A percentile compares a stretch with the other conserved stretches of the same genome.
phyloP scores from a whole-genome alignment of 2,329 filamentous ascomycete species.

The Alternaria dauci region DNA sequence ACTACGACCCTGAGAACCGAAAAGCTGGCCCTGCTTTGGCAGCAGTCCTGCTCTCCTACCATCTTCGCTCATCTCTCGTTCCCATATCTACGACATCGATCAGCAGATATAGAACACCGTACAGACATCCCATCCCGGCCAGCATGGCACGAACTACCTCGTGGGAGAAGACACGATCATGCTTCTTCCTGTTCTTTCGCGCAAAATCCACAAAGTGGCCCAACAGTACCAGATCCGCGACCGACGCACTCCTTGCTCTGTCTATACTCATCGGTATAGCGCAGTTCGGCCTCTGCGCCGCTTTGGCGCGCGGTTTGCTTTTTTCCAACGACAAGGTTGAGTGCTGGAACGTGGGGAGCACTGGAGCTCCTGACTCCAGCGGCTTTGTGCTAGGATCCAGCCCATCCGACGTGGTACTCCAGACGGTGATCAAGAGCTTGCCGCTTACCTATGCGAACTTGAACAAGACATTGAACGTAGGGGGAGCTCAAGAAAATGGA shows the following conservation, averaged over 20 bases:
- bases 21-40: neutral
- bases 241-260: neutral
- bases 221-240: neutral
- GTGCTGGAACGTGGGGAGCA: neutral
- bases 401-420: neutral
- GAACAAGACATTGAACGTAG: neutral
- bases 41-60: neutral
- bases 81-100: neutral
- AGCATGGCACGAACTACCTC: conserved; percentile 6
- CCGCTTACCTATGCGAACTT: conserved; percentile 6
- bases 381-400: neutral
- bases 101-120: neutral
- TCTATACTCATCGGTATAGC: conserved; percentile 1
- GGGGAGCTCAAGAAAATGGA: neutral
- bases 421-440: neutral
- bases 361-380: neutral
- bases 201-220: conserved; percentile 15
- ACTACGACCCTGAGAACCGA: neutral
- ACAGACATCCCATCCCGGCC: neutral
- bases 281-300: conserved; percentile 1
- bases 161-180: neutral
- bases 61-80: neutral
- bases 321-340: neutral
- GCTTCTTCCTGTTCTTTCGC: neutral
- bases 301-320: conserved; percentile 2